phyloP scores from a whole-genome alignment of 164 flowering plant genomes.

The Kingdonia uniflora region DNA sequence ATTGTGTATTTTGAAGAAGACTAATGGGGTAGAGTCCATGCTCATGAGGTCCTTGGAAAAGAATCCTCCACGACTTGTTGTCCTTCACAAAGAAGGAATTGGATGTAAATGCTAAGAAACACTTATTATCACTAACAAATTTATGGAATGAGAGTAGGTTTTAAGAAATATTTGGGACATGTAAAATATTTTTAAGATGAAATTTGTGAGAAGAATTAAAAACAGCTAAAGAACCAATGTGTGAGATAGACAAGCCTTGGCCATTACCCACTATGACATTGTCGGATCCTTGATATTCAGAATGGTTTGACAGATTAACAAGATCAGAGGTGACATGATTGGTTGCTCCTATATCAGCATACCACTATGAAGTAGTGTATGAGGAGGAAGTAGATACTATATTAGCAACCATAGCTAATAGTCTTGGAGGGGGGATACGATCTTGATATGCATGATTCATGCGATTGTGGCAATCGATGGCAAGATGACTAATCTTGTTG shows the following conservation, averaged over 20 bases:
- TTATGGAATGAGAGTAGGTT: background rate
- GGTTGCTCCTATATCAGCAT: background rate
- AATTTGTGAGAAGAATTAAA: background rate
- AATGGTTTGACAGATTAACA: background rate
- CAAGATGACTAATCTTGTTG: background rate
- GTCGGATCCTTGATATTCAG: conserved; percentile 3
- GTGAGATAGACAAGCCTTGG: background rate
- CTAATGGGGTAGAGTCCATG: background rate
- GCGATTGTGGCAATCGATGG: background rate
- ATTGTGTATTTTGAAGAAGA: background rate
- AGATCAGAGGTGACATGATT: conserved; percentile 1
- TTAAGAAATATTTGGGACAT: background rate
- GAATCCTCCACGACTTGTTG: background rate
- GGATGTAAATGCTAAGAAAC: background rate
- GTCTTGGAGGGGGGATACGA: background rate
- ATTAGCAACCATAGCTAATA: background rate
- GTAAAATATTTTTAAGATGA: background rate
- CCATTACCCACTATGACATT: conserved; percentile 6
- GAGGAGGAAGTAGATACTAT: background rate
- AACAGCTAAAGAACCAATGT: conserved; percentile 1
- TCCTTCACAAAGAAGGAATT: background rate
- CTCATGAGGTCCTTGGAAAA: conserved; percentile 3
- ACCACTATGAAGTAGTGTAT: background rate
- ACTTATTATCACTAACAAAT: background rate
- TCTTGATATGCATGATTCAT: background rate